Evolutionary conservation across 352 stramenopile species (phyloP), one percentile per base, ranked within the genome.

Genomic region (Globisporangium paroecandrum): DNA sequence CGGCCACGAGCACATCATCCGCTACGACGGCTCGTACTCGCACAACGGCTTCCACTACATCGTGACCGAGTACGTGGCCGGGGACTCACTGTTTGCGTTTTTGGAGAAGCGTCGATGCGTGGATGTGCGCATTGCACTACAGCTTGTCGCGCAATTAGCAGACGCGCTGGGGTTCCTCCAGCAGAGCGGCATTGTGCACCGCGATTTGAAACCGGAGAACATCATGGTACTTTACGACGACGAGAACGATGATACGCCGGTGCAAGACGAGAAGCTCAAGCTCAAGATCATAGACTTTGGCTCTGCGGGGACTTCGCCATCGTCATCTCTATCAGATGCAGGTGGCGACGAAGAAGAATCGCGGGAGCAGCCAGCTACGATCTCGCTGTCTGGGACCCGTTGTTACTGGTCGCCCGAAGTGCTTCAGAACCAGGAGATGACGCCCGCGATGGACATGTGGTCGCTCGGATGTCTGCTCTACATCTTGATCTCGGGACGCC

Each of bases 251-350:
- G 27, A 4, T 13, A 60, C 15, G 20, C 9, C 13, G 18, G 24
- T 49, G 12, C 54, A 58, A 32, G 69, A 69, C 41, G 69, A 88
- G 43, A 61, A 77, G 3, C 70, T 89, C 0, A 72, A 65, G 29
- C 73, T 95, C 61, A 97, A 97, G 68, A 82, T 97, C 47, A 95
- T 95, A 53, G 89, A 97, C 75, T 95, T 97, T 73, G 89, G 89
- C 4, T 93, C 85, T n/a, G 86, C 87, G 2, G 82, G 82, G 15
- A 63, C 10, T 13, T 47, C 24, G 36, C 15, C 38, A 15, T n/a
- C 36, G 4, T 47, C n/a, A 9, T 29, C 34, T 4, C 3, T 24
- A 29, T 58, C 20, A 58, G 12, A n/a, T 20, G 20, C 56, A 49
- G 34, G 27, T 32, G 12, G 51, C 46, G 2, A 71, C 29, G 38